Evolutionary conservation across 352 stramenopile genomes (phyloP), one percentile per base, ranked within the genome.

Genomic region (Phytopythium mirpurense): DNA sequence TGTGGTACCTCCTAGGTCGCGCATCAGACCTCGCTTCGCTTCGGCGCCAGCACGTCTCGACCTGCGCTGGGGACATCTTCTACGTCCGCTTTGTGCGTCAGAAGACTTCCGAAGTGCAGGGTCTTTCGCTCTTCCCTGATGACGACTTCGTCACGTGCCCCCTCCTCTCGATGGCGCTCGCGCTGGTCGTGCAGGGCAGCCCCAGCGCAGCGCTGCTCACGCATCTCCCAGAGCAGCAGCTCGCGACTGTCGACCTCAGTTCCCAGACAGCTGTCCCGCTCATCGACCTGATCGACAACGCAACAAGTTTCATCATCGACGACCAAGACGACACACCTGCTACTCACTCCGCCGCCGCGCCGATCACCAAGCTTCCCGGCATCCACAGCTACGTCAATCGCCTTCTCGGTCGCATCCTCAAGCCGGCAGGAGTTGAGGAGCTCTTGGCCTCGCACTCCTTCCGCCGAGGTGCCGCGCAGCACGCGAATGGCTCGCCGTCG

Each of bases 1-100:
- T 73, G 56, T 71, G 57, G 62, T 67, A 69, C 47, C 47, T 69
- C 8, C 76, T 78, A n/a, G 65, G 67, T 0, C 57, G 61, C 3
- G 65, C 65, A 0, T 74, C 59, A 0, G 54, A 73, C 16, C 34
- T 70, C 1, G 44, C 54, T 2, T 51, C 66, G 10, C 15, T 77
- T 0, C 51, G n/a, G 1, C 73, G 71, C n/a, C 52, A 65, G 18
- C 56, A 65, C 7, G 32, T 72, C 2, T 61, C 57, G 26, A 46
- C 67, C 16, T 56, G 59, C 27, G 29, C 29, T 5, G 57, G 50
- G 18, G 29, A 44, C 0, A 34, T 63, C 2, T 54, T 74, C 44
- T 72, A 69, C 40, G 29, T 75, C 5, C 59, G 43, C 5, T 62
- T 76, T 2, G 16, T 69, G 1, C 54, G 62, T 0, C 24, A 72